A percentile compares a stretch with the other conserved stretches of the same genome.
These are phyloP conservation scores for Coelastrella sp. DNA, from an alignment of 139 green algal genomes.

Conservation along the genomic window DNA sequence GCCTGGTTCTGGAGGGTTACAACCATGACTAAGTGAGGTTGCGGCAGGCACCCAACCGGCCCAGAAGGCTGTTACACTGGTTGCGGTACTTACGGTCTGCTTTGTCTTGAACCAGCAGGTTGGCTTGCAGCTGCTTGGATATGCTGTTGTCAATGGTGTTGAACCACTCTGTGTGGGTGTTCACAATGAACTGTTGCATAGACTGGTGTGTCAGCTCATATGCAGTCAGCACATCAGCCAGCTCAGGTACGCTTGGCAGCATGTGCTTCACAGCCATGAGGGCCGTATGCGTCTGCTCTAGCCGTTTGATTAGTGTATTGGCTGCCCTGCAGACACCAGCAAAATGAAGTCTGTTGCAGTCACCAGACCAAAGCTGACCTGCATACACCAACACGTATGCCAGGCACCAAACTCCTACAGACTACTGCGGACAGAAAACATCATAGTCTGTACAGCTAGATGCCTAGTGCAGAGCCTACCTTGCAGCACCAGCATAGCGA, in stretches of 20 bases:
- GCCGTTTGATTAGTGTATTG: slow-evolving; percentile 66
- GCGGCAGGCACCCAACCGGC: not conserved
- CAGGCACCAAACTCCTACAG: no score
- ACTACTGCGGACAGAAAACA: no score
- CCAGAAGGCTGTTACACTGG: not conserved
- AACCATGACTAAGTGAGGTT: not conserved
- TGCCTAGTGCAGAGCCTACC: not conserved
- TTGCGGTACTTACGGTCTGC: slow-evolving; percentile 42
- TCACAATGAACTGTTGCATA: slow-evolving; percentile 87
- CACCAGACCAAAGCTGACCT: no score
- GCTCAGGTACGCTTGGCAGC: slow-evolving; percentile 75
- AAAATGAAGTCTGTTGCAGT: not conserved
- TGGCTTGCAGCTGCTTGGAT: slow-evolving; percentile 72
- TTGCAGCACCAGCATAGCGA: slow-evolving; percentile 76
- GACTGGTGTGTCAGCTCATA: slow-evolving; percentile 79
- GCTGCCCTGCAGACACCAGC: slow-evolving; percentile 54
- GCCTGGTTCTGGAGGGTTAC: no score
- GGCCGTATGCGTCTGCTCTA: slow-evolving; percentile 63
- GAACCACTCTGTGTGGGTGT: slow-evolving; percentile 89
- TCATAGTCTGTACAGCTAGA: not conserved
- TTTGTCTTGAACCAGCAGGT: slow-evolving; percentile 80
- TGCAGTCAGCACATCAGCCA: slow-evolving; percentile 67
- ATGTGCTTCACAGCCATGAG: slow-evolving; percentile 65
- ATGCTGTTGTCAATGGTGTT: slow-evolving; percentile 71
- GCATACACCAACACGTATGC: no score